phyloP scores from a whole-genome alignment of 202 grass and related monocot species.

The Dendrocalamus latiflorus region DNA sequence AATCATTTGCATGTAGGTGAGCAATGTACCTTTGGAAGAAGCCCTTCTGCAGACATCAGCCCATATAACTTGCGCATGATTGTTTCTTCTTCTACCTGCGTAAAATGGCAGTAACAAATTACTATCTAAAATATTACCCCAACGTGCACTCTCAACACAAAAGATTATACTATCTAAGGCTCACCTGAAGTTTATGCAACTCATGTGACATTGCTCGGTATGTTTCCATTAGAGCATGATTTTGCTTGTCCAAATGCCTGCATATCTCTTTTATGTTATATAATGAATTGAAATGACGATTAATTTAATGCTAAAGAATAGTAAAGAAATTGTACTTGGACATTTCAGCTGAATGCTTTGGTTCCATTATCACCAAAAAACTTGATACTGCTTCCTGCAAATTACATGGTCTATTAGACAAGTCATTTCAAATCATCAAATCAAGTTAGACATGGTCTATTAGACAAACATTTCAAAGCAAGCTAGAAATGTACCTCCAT shows the following conservation, averaged over 20 bases:
- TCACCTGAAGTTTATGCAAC: conserved; percentile 59
- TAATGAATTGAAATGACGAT: not conserved
- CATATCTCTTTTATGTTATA: conserved; percentile 6
- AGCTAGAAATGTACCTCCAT: not conserved
- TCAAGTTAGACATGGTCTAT: not conserved
- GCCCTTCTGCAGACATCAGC: conserved; percentile 47
- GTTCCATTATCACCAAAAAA: conserved; percentile 45
- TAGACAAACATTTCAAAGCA: not conserved
- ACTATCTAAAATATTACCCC: not conserved
- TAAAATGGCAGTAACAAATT: conserved; percentile 1
- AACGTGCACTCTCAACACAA: conserved; percentile 1
- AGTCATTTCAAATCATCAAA: conserved; percentile 10
- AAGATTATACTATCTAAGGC: not conserved
- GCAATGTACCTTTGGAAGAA: conserved; percentile 53
- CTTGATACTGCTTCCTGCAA: conserved; percentile 21
- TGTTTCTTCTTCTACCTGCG: conserved; percentile 70
- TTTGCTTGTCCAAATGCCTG: conserved; percentile 70
- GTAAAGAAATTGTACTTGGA: conserved; percentile 39
- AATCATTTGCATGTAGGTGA: conserved; percentile 7
- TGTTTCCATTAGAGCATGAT: conserved; percentile 51
- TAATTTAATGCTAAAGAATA: not conserved
- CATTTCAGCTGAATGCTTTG: conserved; percentile 53
- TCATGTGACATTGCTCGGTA: conserved; percentile 64
- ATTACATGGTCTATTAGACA: not conserved
- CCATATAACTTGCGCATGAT: conserved; percentile 64